Base-by-base conservation (phyloP, 169 alveolate species). In the Plasmodium blacklocki region DNA sequence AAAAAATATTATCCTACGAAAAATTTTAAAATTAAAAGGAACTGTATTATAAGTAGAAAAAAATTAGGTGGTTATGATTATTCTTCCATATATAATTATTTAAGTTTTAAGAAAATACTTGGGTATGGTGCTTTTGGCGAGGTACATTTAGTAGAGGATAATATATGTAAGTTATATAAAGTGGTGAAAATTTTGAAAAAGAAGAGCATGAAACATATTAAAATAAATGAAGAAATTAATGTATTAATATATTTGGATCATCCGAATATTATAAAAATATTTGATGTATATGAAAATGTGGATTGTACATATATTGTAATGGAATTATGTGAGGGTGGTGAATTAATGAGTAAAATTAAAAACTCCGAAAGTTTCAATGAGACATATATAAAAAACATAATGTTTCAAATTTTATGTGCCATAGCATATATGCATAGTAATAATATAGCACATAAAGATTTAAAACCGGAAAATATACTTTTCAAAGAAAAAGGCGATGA, bases 281-380 rank as follows among this genome's bases (percentile, higher is more conserved):
- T 94, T 66, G 98, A 97, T 93, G 97, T 97, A 11, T 97, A 95
- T 92, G 99, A 97, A 92, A 98, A 96, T 64, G 94, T 88, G 60
- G 95, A 96, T 45, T 96, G 96, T 74, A 96, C 97, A n/a, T 97
- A 97, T 92, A 94, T 97, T 85, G 98, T 97, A 60, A 96, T 97
- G 98, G 99, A 97, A 89, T 94, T 96, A 68, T 96, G 98, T 72
- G 87, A 93, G n/a, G 99, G 99, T 14, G 99, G 99, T 29, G 99
- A 99, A 93, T 96, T 99, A 56, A 98, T 99, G 88, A 99, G 97
- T 80, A 96, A 98, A 83, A 98, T 98, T 39, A 94, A 93, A 9
- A 96, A 95, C 49, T 95, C 93, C 32, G 98, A 97, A 64, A 94
- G 94, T 50, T 96, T 97, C 78, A 91, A 94, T 26, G 99, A 98